Percentiles rank a stretch among this genome's conserved stretches.
Conservation (phyloP, 176 grass and related monocot genomes). For the Hyparrhenia diplandra region DNA sequence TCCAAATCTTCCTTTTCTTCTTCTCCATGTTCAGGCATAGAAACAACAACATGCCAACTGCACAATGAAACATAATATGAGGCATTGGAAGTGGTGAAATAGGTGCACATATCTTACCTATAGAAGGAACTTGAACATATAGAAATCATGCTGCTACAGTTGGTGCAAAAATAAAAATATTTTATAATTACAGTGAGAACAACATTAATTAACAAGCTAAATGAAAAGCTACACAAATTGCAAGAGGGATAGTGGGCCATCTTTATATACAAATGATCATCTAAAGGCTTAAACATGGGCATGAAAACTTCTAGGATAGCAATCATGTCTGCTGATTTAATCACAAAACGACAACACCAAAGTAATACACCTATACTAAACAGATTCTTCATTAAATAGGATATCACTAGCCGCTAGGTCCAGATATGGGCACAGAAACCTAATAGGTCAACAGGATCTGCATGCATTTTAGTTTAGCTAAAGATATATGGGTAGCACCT, state of each 20-base stretch:
- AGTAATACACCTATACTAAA: not conserved
- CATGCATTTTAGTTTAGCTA: not conserved
- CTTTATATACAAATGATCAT: not conserved
- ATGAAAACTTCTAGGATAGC: not conserved
- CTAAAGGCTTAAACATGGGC: constrained; percentile 10
- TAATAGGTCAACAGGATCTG: constrained; percentile 5
- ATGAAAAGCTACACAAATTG: not conserved
- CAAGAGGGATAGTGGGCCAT: not conserved
- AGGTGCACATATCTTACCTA: not conserved
- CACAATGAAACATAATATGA: constrained; percentile 27
- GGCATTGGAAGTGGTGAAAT: not conserved
- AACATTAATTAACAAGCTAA: not conserved
- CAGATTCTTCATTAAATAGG: not conserved
- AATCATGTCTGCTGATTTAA: constrained; percentile 4
- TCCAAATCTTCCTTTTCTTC: constrained; percentile 52
- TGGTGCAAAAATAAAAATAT: not conserved
- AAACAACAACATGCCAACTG: constrained; percentile 84
- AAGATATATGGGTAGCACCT: not conserved
- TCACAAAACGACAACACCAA: not conserved
- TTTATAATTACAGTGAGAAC: not conserved
- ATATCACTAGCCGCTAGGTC: not conserved
- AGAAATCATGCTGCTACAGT: not conserved
- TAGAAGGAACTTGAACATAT: not conserved
- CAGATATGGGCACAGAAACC: not conserved
- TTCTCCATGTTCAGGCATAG: constrained; percentile 44